Conservation (phyloP, 768 basidiomycete genomes). For the Dictyophora rubrovolvata region DNA sequence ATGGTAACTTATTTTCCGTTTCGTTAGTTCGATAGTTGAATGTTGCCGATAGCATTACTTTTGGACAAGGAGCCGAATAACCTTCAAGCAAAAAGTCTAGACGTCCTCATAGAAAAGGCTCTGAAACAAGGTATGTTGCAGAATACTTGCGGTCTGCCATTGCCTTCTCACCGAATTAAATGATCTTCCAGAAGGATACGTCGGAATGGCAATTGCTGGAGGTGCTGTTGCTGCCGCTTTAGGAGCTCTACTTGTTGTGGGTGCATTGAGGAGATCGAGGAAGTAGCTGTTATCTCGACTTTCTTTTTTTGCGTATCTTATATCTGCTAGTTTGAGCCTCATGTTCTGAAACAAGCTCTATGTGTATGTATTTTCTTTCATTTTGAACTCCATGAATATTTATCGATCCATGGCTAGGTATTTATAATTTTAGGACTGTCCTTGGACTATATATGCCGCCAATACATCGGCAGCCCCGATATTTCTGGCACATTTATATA, state of each 20-base stretch:
- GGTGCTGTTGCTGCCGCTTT: constrained; percentile 81
- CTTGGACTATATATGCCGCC: no score
- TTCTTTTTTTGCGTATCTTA: background rate
- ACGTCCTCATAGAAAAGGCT: constrained; percentile 75
- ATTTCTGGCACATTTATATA: no score
- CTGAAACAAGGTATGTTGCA: constrained; percentile 60
- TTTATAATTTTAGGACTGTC: no score
- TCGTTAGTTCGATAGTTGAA: no score
- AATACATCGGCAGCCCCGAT: no score
- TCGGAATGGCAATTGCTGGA: constrained; percentile 93
- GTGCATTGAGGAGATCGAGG: constrained; percentile 78
- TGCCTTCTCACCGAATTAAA: background rate
- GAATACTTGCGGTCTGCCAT: background rate
- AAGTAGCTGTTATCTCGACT: constrained; percentile 19
- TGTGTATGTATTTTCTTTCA: background rate
- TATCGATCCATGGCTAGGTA: no score
- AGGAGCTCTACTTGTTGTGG: constrained; percentile 62
- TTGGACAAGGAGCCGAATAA: constrained; percentile 90
- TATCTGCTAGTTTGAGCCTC: background rate
- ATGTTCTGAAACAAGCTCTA: background rate
- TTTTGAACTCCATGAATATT: no score
- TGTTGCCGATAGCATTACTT: constrained; percentile 49
- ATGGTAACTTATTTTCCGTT: constrained; percentile 50
- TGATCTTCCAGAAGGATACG: constrained; percentile 73
- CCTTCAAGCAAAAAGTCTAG: constrained; percentile 82